Base-by-base conservation (phyloP, 2,329 filamentous ascomycete genomes). In the Coleophoma cylindrospora region DNA sequence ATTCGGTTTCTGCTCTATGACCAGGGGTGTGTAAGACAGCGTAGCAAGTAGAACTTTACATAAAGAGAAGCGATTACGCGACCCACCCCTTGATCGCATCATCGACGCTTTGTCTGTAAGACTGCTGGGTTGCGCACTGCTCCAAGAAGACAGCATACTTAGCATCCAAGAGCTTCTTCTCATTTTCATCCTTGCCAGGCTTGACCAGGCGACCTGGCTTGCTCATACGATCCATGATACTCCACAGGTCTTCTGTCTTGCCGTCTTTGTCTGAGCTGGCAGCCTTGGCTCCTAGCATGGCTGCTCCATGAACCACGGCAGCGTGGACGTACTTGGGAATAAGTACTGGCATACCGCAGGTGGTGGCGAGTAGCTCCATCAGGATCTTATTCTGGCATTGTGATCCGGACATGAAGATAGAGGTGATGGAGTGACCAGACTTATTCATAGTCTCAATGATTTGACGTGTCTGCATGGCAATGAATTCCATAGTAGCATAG, bases 391-490 rank as follows among this genome's bases (percentile, higher is more conserved):
- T 99, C 71, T 96, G 91, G 75, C 94, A 99, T 69, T 97, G 94
- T 11, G 89, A 95, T 54, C 94, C 94, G 4, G 90, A 96, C 94
- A 99, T 97, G 81, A 97, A 99, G 70, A 99, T 96, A 56, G 87
- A 92, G 45, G 79, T 84, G 68, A 99, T 91, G 59, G 80, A 75
- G 72, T 99, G 94, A 10, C 94, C 94, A 1, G 90, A 77, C 43
- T 80, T 75, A 75, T 97, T 99, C 91, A 99, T 96, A 34, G 87
- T 81, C 63, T 95, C 87, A 56, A 99, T 80, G 62, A 99, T 99
- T 69, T 99, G 94, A 51, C 89, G 85, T 0, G 94, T 99, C 70
- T 99, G 94, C 68, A 97, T 81, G 32, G 94, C 91, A 62, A 99
- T 97, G 70, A 97, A 97, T 72, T 99, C 94, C 82, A 99, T 90